These are phyloP conservation scores for Ramaria rubella DNA, from an alignment of 768 basidiomycete genomes.

Conservation along the genomic window DNA sequence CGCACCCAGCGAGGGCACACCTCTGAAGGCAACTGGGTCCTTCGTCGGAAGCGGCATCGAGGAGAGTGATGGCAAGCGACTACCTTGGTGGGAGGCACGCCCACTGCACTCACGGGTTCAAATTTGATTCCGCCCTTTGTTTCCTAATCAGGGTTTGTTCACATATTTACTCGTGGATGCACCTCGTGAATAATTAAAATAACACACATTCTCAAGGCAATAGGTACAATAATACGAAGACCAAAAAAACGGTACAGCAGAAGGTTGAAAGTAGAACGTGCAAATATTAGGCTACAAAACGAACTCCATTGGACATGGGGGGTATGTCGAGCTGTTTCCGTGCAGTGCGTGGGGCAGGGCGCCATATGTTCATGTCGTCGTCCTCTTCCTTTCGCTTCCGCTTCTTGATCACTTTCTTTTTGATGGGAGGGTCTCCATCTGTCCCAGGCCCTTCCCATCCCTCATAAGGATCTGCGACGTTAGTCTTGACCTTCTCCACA, in stretches of 20 bases:
- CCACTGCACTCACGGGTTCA: neutral
- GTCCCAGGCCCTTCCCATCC: constrained; percentile 6
- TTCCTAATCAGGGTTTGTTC: neutral
- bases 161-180: no score
- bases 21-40: constrained; percentile 5
- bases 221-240: neutral
- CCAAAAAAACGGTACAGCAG: neutral
- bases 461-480: neutral
- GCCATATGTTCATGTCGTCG: constrained; percentile 40
- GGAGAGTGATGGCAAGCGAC: neutral
- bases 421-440: neutral
- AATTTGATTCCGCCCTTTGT: neutral
- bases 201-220: neutral
- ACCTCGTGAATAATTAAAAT: no score
- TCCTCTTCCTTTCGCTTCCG: constrained; percentile 32
- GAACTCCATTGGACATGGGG: neutral
- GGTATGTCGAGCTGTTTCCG: no score
- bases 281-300: neutral
- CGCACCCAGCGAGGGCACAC: constrained; percentile 5
- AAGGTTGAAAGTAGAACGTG: no score
- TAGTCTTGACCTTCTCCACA: constrained; percentile 34
- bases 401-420: constrained; percentile 18
- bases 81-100: neutral
- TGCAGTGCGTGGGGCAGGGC: constrained; percentile 24
- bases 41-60: constrained; percentile 6